Percentiles rank a stretch among this genome's conserved stretches.
Conservation (phyloP, 441 rosid species). For the Pelargonium citronellum region DNA sequence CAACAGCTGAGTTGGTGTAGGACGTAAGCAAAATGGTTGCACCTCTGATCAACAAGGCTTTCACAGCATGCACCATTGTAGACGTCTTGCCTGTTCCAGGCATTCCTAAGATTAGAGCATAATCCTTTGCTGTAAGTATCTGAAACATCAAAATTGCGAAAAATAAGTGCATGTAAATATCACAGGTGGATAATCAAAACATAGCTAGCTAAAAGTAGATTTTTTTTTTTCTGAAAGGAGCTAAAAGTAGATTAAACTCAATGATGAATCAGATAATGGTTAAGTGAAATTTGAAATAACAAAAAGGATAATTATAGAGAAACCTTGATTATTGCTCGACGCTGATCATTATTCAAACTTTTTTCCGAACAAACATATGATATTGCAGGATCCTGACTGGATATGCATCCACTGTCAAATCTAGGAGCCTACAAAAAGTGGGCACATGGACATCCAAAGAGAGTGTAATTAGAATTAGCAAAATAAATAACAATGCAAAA, state of each 20-base stretch:
- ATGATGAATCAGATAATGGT: conserved; percentile 1
- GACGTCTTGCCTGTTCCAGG: conserved; percentile 99
- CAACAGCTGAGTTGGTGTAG: conserved; percentile 97
- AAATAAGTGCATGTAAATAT: not conserved
- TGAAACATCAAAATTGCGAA: conserved; percentile 34
- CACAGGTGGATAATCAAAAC: too few relatives aligned
- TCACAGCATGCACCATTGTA: conserved; percentile 91
- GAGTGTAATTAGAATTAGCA: not conserved
- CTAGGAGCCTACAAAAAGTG: conserved; percentile 64
- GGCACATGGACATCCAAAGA: conserved; percentile 9
- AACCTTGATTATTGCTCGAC: conserved; percentile 94
- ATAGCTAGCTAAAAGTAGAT: not conserved
- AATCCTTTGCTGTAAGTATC: conserved; percentile 92
- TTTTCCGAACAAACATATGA: conserved; percentile 89
- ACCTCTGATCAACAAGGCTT: conserved; percentile 90
- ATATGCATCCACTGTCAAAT: conserved; percentile 81
- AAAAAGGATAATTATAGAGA: conserved; percentile 19
- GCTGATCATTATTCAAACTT: conserved; percentile 89
- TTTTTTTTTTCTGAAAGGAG: not conserved
- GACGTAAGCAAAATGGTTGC: conserved; percentile 92
- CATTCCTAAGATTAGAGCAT: conserved; percentile 93
- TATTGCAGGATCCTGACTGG: conserved; percentile 96
- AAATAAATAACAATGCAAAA: conserved; percentile 15
- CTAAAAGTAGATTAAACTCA: conserved; percentile 5
- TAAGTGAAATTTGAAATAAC: not conserved